Conservation (phyloP, 805 yeast species). For the Candida chauliodis region DNA sequence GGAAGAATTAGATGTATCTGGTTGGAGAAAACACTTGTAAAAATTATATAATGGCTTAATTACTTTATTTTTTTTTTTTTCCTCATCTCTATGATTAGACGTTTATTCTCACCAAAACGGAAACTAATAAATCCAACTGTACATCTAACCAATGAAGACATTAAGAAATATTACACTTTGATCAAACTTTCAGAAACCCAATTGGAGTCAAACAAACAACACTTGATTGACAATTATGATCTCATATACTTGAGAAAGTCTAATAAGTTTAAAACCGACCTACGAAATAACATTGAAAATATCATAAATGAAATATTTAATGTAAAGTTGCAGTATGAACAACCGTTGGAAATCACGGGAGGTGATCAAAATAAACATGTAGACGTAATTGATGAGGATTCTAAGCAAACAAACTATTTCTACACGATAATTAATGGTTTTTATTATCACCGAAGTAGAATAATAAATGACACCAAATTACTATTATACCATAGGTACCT, state of each 20-base stretch:
- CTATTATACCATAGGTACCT: background rate
- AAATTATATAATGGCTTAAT: background rate
- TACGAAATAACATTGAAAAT: background rate
- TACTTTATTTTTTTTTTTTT: background rate
- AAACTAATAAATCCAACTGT: background rate
- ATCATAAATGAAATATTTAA: conserved; percentile 5
- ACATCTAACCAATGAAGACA: conserved; percentile 3
- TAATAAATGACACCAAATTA: background rate
- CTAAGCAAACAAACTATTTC: background rate
- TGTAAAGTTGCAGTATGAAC: background rate
- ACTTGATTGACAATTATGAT: background rate
- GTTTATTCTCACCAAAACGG: background rate
- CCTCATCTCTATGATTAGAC: background rate
- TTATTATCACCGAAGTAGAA: background rate
- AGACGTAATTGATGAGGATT: background rate
- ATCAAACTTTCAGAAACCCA: conserved; percentile 1
- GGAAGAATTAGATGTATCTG: background rate
- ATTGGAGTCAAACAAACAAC: background rate
- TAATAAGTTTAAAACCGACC: background rate
- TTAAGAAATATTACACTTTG: conserved; percentile 3
- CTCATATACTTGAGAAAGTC: background rate
- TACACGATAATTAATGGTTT: background rate
- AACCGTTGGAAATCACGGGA: background rate
- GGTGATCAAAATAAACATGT: background rate
- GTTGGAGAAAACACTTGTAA: background rate